Evolutionary conservation across 495 filamentous ascomycete genomes (phyloP).

Genomic region (Daldinia decipiens): DNA sequence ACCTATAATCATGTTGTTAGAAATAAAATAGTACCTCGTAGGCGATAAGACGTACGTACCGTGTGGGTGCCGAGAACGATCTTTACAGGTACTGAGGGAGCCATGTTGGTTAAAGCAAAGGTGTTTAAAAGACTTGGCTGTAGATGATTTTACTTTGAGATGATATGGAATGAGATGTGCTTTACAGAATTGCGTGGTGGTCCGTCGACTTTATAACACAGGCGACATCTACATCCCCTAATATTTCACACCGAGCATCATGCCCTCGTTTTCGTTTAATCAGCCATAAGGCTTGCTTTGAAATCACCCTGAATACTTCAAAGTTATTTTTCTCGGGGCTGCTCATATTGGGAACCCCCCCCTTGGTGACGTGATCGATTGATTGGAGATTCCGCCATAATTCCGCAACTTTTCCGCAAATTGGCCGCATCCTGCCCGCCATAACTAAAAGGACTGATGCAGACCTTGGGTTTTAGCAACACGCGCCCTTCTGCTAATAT

Average conservation of each 20-base stretch:
- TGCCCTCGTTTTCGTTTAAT: not conserved
- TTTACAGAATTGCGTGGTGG: not conserved
- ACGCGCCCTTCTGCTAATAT: not conserved
- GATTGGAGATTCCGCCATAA: not conserved
- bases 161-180: not conserved
- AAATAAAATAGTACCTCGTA: not conserved
- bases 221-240: not conserved
- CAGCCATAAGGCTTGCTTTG: not conserved
- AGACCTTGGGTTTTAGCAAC: not conserved
- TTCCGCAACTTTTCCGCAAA: not conserved
- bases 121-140: not conserved
- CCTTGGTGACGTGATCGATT: not conserved
- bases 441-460: not conserved
- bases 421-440: not conserved
- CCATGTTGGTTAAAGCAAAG: not conserved
- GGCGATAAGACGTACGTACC: not conserved
- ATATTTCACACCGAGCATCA: not conserved
- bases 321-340: not conserved
- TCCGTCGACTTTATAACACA: not conserved
- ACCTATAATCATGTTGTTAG: not conserved
- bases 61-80: not conserved
- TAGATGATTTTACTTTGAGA: not conserved
- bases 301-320: not conserved
- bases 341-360: no score
- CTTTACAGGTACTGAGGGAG: not conserved